phyloP scores from a whole-genome alignment of 2,329 filamentous ascomycete species.

The Mycocentrospora acerina region DNA sequence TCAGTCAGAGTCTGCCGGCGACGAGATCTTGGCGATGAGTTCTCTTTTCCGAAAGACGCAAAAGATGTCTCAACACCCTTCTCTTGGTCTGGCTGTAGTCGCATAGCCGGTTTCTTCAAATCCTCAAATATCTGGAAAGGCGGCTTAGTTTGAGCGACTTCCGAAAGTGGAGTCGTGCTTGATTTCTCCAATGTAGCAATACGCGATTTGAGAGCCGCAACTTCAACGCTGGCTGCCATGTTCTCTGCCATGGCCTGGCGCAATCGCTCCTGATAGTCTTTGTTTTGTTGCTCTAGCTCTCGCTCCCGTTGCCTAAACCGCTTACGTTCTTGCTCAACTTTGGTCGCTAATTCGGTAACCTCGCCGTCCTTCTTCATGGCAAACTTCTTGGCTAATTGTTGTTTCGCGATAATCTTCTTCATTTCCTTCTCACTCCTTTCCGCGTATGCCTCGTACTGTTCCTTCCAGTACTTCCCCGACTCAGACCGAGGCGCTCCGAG shows the following conservation, averaged over 20 bases:
- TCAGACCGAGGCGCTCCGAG: conserved; percentile 72
- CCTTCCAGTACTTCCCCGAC: conserved; percentile 79
- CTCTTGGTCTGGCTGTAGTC: conserved; percentile 10
- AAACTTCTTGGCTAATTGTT: conserved; percentile 76
- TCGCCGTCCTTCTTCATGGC: conserved; percentile 76
- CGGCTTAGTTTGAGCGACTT: conserved; percentile 15
- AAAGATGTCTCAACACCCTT: conserved; percentile 14
- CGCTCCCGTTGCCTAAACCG: conserved; percentile 66
- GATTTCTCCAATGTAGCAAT: conserved; percentile 33
- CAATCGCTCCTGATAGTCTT: conserved; percentile 43
- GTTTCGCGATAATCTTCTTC: conserved; percentile 76
- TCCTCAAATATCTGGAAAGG: conserved; percentile 38
- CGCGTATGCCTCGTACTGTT: conserved; percentile 73
- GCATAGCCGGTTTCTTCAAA: conserved; percentile 20
- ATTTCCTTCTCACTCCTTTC: conserved; percentile 71
- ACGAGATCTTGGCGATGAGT: conserved; percentile 23
- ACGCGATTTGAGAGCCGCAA: conserved; percentile 36
- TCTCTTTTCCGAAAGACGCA: conserved; percentile 32
- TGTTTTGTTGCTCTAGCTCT: conserved; percentile 62
- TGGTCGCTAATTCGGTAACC: conserved; percentile 64
- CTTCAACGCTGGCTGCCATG: conserved; percentile 32
- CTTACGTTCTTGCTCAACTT: conserved; percentile 67
- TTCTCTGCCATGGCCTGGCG: conserved; percentile 38
- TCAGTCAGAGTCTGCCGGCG: conserved; percentile 29
- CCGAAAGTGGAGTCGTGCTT: conserved; percentile 10